These are phyloP conservation scores for Millerozyma acaciae DNA, from an alignment of 805 yeast species.

Conservation along the genomic window DNA sequence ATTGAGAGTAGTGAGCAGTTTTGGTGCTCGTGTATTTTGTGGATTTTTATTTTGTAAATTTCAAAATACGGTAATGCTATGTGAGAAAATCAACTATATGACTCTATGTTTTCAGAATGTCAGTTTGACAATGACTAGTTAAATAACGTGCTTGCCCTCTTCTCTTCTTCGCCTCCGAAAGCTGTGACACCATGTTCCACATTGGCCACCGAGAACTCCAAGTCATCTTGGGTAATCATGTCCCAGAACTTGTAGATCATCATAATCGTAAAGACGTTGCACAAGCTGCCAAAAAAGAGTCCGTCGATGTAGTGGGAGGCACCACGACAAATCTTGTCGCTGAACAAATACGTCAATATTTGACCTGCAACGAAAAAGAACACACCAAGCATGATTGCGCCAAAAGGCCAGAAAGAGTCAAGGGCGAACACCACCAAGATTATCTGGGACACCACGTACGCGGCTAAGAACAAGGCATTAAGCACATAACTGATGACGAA, in stretches of 20 bases:
- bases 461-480: slow-evolving; percentile 61
- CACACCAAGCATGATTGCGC: slow-evolving; percentile 70
- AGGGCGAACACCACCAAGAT: slow-evolving; percentile 64
- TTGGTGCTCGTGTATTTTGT: too few species aligned
- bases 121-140: slow-evolving; percentile 2
- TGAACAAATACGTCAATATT: slow-evolving; percentile 65
- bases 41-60: too few species aligned
- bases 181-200: slow-evolving; percentile 36
- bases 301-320: slow-evolving; percentile 90
- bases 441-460: slow-evolving; percentile 65
- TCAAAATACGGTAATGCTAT: too few species aligned
- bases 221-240: slow-evolving; percentile 89
- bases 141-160: slow-evolving; percentile 20
- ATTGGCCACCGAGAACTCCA: slow-evolving; percentile 76
- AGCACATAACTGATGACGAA: slow-evolving; percentile 68
- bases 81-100: too few species aligned
- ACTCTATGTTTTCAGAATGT: too few species aligned
- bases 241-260: slow-evolving; percentile 98
- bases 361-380: slow-evolving; percentile 82
- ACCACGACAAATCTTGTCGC: slow-evolving; percentile 59
- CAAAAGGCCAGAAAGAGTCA: slow-evolving; percentile 82
- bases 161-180: slow-evolving; percentile 29
- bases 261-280: slow-evolving; percentile 81
- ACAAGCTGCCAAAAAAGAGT: slow-evolving; percentile 72
- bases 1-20: too few species aligned